These are phyloP conservation scores for Penicillium decumbens DNA, from an alignment of 2,329 filamentous ascomycete species.

Conservation along the genomic window DNA sequence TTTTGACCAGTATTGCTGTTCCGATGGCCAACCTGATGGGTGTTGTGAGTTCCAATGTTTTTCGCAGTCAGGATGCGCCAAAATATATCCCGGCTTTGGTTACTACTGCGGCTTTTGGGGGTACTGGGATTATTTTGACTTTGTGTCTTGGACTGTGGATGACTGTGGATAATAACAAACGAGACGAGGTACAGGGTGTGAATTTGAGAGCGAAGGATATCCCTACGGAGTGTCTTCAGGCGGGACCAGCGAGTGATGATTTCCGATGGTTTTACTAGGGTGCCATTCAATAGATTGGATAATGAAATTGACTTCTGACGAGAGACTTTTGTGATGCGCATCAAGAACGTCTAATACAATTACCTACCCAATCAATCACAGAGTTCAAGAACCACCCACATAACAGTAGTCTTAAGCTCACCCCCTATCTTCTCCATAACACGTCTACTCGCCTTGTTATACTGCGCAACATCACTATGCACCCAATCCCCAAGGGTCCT, in stretches of 20 bases:
- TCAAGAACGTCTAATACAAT: neutral
- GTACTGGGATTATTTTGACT: conserved; percentile 51
- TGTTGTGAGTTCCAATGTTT: conserved; percentile 61
- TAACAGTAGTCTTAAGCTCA: conserved; percentile 30
- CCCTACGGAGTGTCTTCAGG: conserved; percentile 49
- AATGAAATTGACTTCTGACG: neutral
- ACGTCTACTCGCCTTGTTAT: conserved; percentile 36
- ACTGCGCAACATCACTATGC: conserved; percentile 38
- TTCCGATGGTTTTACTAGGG: conserved; percentile 50
- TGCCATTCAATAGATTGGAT: neutral
- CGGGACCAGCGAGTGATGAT: conserved; percentile 48
- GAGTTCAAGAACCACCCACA: conserved; percentile 39
- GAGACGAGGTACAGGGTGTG: conserved; percentile 53
- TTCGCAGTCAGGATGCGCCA: conserved; percentile 56
- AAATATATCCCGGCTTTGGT: conserved; percentile 60
- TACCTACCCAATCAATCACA: conserved; percentile 4
- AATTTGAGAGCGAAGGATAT: conserved; percentile 51
- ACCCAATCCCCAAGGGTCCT: conserved; percentile 24
- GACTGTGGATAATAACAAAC: conserved; percentile 52
- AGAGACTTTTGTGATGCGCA: neutral
- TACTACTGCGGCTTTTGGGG: conserved; percentile 52
- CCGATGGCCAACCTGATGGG: conserved; percentile 69
- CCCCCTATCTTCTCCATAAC: conserved; percentile 47
- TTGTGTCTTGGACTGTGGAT: conserved; percentile 46
- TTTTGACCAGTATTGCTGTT: conserved; percentile 63